phyloP scores from a whole-genome alignment of 805 yeast genomes.

The Spathaspora passalidarum region DNA sequence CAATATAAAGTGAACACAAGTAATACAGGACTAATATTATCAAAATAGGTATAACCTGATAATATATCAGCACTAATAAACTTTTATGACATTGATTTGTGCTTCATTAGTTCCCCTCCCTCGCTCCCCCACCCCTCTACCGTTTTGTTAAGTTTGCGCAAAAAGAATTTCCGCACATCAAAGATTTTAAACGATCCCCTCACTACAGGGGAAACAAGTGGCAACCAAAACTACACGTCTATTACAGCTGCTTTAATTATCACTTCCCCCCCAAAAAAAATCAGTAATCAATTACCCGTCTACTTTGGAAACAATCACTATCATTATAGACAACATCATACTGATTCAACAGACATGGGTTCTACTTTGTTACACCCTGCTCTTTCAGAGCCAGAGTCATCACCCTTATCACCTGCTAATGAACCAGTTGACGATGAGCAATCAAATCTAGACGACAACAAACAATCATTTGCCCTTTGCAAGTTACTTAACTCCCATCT shows the following conservation, averaged over 20 bases:
- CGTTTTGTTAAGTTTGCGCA: background rate
- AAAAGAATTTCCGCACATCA: background rate
- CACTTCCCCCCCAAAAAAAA: background rate
- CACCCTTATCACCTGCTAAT: background rate
- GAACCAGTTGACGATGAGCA: background rate
- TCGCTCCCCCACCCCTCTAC: background rate
- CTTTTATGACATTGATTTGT: background rate
- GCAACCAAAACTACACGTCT: background rate
- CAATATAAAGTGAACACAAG: too few relatives aligned
- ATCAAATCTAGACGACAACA: background rate
- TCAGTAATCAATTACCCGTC: background rate
- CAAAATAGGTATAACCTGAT: too few relatives aligned
- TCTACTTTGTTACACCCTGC: background rate
- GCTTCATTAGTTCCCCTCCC: background rate
- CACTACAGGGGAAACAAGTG: background rate
- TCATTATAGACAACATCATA: background rate
- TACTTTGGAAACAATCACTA: too few relatives aligned
- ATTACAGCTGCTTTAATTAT: background rate
- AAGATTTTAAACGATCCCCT: background rate
- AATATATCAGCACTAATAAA: too few relatives aligned
- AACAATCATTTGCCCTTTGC: slow-evolving; percentile 4
- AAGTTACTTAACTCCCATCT: slow-evolving; percentile 35
- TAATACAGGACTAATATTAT: too few relatives aligned
- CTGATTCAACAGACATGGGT: background rate
- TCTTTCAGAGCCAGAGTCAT: background rate